Percentiles rank a stretch among this genome's conserved stretches.
phyloP scores from a whole-genome alignment of 2,329 filamentous ascomycete genomes.

The Fusarium palustre region DNA sequence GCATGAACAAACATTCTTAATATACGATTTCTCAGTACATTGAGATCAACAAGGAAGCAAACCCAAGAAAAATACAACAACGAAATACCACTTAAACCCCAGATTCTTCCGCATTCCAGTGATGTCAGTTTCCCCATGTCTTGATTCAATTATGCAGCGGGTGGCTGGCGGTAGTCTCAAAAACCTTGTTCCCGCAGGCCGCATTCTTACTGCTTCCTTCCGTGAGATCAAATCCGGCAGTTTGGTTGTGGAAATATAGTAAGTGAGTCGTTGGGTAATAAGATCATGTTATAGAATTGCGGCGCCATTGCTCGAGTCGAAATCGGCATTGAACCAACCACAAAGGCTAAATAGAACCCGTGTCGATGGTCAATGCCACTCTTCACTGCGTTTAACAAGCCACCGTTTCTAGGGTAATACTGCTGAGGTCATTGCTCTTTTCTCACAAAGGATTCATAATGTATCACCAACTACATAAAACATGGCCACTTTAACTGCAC shows the following conservation, averaged over 20 bases:
- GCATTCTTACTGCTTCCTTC: conserved; percentile 18
- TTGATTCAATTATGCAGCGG: background rate
- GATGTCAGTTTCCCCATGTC: conserved; percentile 9
- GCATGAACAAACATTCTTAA: conserved; percentile 38
- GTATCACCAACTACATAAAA: background rate
- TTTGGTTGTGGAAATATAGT: background rate
- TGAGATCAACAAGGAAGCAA: background rate
- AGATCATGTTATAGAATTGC: background rate
- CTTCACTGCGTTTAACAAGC: background rate
- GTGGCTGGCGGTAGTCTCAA: conserved; percentile 30
- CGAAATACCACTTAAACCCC: conserved; percentile 17
- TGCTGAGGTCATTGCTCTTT: background rate
- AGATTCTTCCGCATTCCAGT: conserved; percentile 17
- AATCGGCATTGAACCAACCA: background rate
- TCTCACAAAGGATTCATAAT: background rate
- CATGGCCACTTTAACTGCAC: background rate
- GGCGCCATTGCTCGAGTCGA: conserved; percentile 2
- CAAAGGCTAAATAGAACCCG: conserved; percentile 7
- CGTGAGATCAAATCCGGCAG: conserved; percentile 6
- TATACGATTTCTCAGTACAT: conserved; percentile 31
- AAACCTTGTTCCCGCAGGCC: background rate
- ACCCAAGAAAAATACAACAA: conserved; percentile 16
- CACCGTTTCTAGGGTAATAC: background rate
- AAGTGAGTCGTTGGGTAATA: background rate
- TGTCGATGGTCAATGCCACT: background rate